These are phyloP conservation scores for Epichloe bromicola DNA, from an alignment of 2,329 filamentous ascomycete species.

Conservation along the genomic window DNA sequence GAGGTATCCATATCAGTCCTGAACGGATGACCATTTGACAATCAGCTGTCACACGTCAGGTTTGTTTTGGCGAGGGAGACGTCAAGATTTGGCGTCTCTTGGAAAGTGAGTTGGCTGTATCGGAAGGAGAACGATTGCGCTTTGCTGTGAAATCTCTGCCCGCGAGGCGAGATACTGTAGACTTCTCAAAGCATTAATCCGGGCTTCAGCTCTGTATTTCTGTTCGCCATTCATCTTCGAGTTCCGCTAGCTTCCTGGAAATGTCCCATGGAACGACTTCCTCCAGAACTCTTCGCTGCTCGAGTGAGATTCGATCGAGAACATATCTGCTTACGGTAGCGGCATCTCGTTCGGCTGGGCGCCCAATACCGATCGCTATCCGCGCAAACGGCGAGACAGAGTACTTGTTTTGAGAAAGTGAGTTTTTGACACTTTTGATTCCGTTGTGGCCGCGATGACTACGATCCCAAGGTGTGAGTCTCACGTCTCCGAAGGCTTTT, in stretches of 20 bases:
- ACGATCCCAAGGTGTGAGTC: conserved; percentile 46
- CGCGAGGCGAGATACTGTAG: not conserved
- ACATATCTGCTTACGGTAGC: conserved; percentile 66
- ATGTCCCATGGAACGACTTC: conserved; percentile 38
- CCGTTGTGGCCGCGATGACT: conserved; percentile 65
- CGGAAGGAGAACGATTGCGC: no score
- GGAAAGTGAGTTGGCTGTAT: no score
- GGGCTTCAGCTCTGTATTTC: conserved; percentile 8
- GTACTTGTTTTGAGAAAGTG: conserved; percentile 30
- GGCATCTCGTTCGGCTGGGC: conserved; percentile 56
- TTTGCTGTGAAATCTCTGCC: not conserved
- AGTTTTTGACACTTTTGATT: conserved; percentile 50
- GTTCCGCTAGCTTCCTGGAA: conserved; percentile 32
- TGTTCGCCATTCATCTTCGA: conserved; percentile 27
- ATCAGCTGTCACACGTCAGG: no score
- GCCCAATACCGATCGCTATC: conserved; percentile 77
- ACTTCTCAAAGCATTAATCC: not conserved
- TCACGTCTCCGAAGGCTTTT: conserved; percentile 52
- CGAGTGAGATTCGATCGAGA: conserved; percentile 48
- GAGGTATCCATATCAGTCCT: no score
- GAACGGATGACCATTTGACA: no score
- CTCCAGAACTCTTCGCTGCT: conserved; percentile 38
- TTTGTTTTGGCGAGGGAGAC: no score
- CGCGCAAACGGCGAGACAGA: conserved; percentile 35
- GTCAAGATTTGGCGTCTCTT: no score